phyloP scores from a whole-genome alignment of 2,329 filamentous ascomycete species.

The Arthrobotrys pseudoclavata region DNA sequence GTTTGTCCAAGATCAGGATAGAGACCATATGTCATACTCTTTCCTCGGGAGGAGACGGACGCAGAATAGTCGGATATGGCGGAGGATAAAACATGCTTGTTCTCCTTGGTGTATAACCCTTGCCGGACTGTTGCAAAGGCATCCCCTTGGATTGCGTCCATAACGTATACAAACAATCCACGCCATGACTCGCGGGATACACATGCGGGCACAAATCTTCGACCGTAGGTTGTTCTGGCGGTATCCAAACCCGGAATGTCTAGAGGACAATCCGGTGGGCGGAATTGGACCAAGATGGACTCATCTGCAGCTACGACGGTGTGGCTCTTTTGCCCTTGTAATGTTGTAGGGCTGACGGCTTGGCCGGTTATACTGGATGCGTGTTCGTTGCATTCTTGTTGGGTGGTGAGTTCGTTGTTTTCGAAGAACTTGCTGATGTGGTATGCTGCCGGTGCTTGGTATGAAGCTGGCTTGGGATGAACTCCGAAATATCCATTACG shows the following conservation, averaged over 20 bases:
- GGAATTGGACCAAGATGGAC: constrained; percentile 12
- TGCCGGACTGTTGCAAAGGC: constrained; percentile 2
- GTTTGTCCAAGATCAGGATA: constrained; percentile 10
- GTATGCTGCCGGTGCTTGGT: constrained; percentile 6
- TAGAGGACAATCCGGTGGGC: neutral
- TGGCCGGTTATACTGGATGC: neutral
- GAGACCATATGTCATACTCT: neutral
- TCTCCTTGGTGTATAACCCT: neutral
- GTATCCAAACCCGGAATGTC: neutral
- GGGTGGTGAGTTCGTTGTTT: constrained; percentile 14
- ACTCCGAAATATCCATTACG: constrained; percentile 4
- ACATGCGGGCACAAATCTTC: constrained; percentile 14
- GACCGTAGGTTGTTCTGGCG: neutral
- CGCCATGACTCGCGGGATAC: constrained; percentile 10
- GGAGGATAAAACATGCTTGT: constrained; percentile 16
- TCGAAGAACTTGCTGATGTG: constrained; percentile 16
- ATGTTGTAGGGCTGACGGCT: constrained; percentile 3
- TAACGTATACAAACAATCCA: constrained; percentile 10
- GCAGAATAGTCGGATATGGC: constrained; percentile 9
- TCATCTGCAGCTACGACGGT: constrained; percentile 11
- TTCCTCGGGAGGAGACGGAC: neutral
- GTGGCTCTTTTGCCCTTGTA: constrained; percentile 12
- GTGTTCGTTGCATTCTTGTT: constrained; percentile 19
- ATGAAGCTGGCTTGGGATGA: constrained; percentile 4
- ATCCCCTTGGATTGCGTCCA: constrained; percentile 13